Evolutionary conservation across 31 red algal genomes (phyloP).

Genomic region (Pterothamnion heteromorphum): DNA sequence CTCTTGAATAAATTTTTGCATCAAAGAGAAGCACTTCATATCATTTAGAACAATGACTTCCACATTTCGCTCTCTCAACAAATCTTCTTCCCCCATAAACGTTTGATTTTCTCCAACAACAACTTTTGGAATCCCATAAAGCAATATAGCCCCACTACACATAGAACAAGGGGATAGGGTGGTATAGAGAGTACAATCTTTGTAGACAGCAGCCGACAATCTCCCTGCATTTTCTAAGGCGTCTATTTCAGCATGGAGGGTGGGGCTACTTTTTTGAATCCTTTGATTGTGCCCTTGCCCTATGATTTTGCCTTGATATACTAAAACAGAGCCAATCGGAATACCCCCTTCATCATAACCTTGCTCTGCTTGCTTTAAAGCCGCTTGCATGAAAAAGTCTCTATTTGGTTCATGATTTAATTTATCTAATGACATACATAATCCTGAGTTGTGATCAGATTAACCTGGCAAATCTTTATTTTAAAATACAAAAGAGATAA

Average conservation of each 20-base stretch:
- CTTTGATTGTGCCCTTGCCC: not conserved
- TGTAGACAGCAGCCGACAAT: not conserved
- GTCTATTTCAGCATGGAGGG: conserved; percentile 20
- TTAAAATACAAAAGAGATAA: too few species aligned
- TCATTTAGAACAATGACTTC: not conserved
- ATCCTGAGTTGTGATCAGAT: too few species aligned
- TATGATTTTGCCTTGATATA: not conserved
- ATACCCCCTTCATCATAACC: conserved; percentile 16
- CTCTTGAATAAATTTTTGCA: conserved; percentile 31
- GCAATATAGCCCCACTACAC: conserved; percentile 14
- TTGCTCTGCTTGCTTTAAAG: not conserved
- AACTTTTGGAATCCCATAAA: conserved; percentile 16
- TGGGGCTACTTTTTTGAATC: conserved; percentile 14
- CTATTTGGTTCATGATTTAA: too few species aligned
- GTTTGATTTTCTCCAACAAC: conserved; percentile 36
- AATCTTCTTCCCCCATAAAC: conserved; percentile 16
- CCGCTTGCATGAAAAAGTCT: too few species aligned
- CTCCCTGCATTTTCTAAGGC: conserved; percentile 8
- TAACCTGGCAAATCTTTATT: too few species aligned
- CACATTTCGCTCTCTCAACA: not conserved
- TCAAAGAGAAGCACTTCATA: not conserved
- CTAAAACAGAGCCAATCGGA: conserved; percentile 26
- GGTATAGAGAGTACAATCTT: conserved; percentile 13
- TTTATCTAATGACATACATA: too few species aligned
- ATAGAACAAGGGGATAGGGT: conserved; percentile 7